Conservation (phyloP, 2,329 filamentous ascomycete genomes). For the Furcasterigmium sp. region DNA sequence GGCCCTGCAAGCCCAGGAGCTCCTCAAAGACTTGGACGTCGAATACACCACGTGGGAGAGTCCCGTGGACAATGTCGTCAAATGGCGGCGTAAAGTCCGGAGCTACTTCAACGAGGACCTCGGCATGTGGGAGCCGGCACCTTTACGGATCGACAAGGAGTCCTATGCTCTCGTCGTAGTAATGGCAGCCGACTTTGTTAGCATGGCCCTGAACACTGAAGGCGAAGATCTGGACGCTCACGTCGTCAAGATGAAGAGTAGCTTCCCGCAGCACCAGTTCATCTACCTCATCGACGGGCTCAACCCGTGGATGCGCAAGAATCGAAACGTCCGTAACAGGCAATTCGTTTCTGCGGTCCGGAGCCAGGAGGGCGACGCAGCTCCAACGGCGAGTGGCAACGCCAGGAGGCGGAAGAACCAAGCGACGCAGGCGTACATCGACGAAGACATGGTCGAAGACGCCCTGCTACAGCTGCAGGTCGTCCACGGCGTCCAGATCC, state of each 20-base stretch:
- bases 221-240: conserved; percentile 52
- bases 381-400: background rate
- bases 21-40: conserved; percentile 47
- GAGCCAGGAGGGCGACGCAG: conserved; percentile 20
- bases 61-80: conserved; percentile 48
- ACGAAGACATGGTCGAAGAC: conserved; percentile 66
- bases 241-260: conserved; percentile 46
- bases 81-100: conserved; percentile 65
- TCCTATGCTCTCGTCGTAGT: conserved; percentile 59
- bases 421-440: conserved; percentile 43
- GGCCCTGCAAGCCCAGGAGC: conserved; percentile 37
- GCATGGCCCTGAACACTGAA: conserved; percentile 44
- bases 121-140: conserved; percentile 61
- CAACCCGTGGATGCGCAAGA: conserved; percentile 60
- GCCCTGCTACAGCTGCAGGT: conserved; percentile 67
- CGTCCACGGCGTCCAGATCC: conserved; percentile 59
- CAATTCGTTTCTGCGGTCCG: conserved; percentile 63
- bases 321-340: conserved; percentile 60
- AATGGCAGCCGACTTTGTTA: conserved; percentile 59
- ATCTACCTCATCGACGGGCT: conserved; percentile 73
- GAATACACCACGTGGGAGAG: conserved; percentile 39
- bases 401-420: conserved; percentile 33
- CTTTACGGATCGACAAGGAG: conserved; percentile 46
- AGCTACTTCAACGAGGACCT: conserved; percentile 55
- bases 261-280: conserved; percentile 47